Base-by-base conservation (phyloP, 495 filamentous ascomycete species). In the Beverwykella pulmonaria region DNA sequence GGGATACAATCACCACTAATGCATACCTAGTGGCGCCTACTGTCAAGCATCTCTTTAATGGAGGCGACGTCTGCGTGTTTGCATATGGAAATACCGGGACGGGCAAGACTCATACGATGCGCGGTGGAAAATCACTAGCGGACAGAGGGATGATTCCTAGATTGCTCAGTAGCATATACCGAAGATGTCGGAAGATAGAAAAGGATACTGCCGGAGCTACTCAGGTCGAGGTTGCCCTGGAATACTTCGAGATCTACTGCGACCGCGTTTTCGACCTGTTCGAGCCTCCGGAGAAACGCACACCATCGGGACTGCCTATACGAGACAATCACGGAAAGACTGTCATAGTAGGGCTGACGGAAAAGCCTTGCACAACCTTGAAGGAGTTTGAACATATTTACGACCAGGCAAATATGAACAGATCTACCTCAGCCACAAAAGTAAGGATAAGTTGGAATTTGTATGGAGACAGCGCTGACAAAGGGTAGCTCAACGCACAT, bases 181-280 rank as follows among this genome's bases (percentile, higher is more conserved):
- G 93, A 60, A 81, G 90, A 36, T 88, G 88, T 44, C 88, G 90
- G 71, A 97, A 96, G 80, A 87, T 96, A 5, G 86, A 88, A 61
- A 96, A 94, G 74, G 93, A 97, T 68, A 86, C 87, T 48, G 82
- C 83, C 8, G 92, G 89, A 1, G 84, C 85, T 44, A 94, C 87
- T 0, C 82, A 80, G 1, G 92, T 96, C 46, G 80, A 84, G 34
- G 92, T 97, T 9, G 82, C 87, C 15, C 85, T 98, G 71, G 93
- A 90, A 41, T 98, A 98, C 78, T 98, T 97, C 78, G 94, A 98
- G 72, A 98, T 98, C 57, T 98, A 98, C 79, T 97, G 97, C 74
- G 77, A 79, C 61, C 63, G 72, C 0, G 93, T 98, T 6, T 97
- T 87, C 71, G 94, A 98, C 75, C 79, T 98, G 27, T 93, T 98